Conservation (phyloP, 2,329 filamentous ascomycete genomes). For the Phyllosticta paracitricarpa region DNA sequence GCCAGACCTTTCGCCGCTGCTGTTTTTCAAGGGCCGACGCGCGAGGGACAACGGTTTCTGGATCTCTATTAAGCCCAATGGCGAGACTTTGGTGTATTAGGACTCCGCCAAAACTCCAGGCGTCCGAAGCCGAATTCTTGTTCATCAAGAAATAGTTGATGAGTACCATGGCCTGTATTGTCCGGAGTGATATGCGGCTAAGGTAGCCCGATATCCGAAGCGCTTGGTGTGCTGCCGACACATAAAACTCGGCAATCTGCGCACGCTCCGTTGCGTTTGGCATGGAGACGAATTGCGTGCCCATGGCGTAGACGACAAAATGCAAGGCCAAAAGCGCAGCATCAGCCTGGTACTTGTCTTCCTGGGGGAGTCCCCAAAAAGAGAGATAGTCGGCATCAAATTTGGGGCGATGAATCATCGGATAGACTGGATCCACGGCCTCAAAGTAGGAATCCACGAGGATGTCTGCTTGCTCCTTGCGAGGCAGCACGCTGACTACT, state of each 20-base stretch:
- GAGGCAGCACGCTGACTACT: conserved; percentile 64
- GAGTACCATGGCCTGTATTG: conserved; percentile 73
- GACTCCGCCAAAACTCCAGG: conserved; percentile 73
- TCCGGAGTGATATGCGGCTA: conserved; percentile 61
- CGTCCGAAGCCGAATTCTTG: conserved; percentile 73
- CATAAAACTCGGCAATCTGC: conserved; percentile 72
- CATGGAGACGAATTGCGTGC: conserved; percentile 63
- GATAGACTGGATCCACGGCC: conserved; percentile 68
- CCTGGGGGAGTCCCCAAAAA: conserved; percentile 56
- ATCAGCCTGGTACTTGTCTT: conserved; percentile 53
- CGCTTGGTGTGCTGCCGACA: conserved; percentile 69
- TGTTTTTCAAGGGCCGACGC: conserved; percentile 65
- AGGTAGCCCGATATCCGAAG: conserved; percentile 67
- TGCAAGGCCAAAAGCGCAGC: conserved; percentile 61
- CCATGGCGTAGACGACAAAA: conserved; percentile 68
- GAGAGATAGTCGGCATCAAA: conserved; percentile 72
- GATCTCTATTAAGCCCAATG: conserved; percentile 71
- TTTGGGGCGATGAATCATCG: conserved; percentile 64
- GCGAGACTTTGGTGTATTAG: conserved; percentile 69
- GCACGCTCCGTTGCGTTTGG: conserved; percentile 51
- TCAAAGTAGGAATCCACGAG: conserved; percentile 47
- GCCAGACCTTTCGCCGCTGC: conserved; percentile 70
- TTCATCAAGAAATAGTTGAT: conserved; percentile 78
- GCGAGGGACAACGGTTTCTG: conserved; percentile 58
- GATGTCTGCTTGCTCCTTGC: conserved; percentile 66